These are phyloP conservation scores for Fraxinus latifolia DNA, from an alignment of 305 asterid genomes.

Conservation along the genomic window DNA sequence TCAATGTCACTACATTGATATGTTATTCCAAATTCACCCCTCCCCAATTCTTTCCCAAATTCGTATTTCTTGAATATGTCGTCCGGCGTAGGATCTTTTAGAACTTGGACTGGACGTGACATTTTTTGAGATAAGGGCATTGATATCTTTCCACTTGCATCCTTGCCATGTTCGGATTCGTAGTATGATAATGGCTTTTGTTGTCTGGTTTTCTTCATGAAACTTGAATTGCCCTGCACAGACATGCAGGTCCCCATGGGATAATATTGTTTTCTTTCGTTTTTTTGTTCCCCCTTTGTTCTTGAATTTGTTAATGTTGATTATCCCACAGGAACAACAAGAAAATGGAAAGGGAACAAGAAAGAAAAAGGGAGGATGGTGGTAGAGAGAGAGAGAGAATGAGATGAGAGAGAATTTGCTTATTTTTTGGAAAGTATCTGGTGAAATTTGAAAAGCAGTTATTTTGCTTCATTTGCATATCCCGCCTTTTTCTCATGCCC, in stretches of 20 bases:
- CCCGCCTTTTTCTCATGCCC: constrained; percentile 31
- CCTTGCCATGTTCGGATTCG: constrained; percentile 1
- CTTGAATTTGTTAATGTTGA: not conserved
- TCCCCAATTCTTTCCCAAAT: constrained; percentile 74
- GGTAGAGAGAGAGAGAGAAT: not conserved
- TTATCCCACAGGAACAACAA: constrained; percentile 34
- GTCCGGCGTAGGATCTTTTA: constrained; percentile 42
- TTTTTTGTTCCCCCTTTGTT: not conserved
- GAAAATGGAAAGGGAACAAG: constrained; percentile 1
- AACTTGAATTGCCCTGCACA: constrained; percentile 32
- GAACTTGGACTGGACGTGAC: constrained; percentile 48
- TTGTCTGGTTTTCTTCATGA: constrained; percentile 29
- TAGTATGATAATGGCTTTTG: not conserved
- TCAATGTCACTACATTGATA: constrained; percentile 48
- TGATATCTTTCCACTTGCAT: constrained; percentile 1
- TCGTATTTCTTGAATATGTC: constrained; percentile 42
- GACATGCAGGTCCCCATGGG: constrained; percentile 92
- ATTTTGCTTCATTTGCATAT: constrained; percentile 7
- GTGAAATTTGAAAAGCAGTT: not conserved
- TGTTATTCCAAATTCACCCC: constrained; percentile 92
- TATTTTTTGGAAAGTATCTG: not conserved
- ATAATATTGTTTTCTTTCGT: not conserved
- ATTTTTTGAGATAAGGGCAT: constrained; percentile 20
- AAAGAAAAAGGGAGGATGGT: not conserved
- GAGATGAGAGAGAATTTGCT: not conserved